Percentiles rank a stretch among this genome's conserved stretches.
Evolutionary conservation across 2,329 filamentous ascomycete genomes (phyloP).

Genomic region (Curvularia lunata): DNA sequence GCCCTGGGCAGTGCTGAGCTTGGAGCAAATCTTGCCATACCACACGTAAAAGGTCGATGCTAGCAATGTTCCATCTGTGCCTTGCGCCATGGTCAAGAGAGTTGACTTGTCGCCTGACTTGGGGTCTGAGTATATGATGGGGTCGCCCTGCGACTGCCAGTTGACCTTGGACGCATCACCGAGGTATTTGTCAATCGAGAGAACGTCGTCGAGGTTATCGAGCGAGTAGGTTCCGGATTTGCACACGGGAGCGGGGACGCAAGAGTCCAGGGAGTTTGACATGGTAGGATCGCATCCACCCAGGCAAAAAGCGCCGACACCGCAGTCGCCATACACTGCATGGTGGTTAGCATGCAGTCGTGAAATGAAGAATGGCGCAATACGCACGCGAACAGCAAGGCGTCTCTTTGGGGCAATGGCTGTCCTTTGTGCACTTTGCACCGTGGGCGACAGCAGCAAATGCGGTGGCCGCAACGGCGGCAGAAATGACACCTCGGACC

Average conservation of each 20-base stretch:
- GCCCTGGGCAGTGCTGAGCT: slow-evolving; percentile 82
- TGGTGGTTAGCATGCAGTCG: slow-evolving; percentile 28
- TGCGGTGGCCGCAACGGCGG: slow-evolving; percentile 38
- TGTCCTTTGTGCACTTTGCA: slow-evolving; percentile 55
- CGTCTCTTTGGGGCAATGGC: slow-evolving; percentile 69
- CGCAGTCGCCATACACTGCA: slow-evolving; percentile 88
- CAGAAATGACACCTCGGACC: slow-evolving; percentile 38
- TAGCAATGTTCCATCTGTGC: slow-evolving; percentile 85
- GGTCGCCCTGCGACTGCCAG: slow-evolving; percentile 86
- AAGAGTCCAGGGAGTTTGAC: slow-evolving; percentile 83
- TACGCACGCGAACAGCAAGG: slow-evolving; percentile 52
- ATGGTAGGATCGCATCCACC: slow-evolving; percentile 91
- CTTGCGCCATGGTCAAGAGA: slow-evolving; percentile 86
- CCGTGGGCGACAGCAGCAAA: slow-evolving; percentile 34
- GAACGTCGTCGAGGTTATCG: slow-evolving; percentile 71
- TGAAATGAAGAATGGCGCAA: not conserved
- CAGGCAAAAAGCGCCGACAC: slow-evolving; percentile 91
- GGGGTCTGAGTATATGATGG: slow-evolving; percentile 67
- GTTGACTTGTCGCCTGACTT: slow-evolving; percentile 51
- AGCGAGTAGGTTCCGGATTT: slow-evolving; percentile 75
- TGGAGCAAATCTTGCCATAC: slow-evolving; percentile 93
- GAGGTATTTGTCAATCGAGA: slow-evolving; percentile 79
- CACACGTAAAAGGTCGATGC: slow-evolving; percentile 88
- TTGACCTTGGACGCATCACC: slow-evolving; percentile 80
- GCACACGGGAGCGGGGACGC: slow-evolving; percentile 84